Conservation (phyloP, 129 eudicot species). For the Cynara cardunculus region DNA sequence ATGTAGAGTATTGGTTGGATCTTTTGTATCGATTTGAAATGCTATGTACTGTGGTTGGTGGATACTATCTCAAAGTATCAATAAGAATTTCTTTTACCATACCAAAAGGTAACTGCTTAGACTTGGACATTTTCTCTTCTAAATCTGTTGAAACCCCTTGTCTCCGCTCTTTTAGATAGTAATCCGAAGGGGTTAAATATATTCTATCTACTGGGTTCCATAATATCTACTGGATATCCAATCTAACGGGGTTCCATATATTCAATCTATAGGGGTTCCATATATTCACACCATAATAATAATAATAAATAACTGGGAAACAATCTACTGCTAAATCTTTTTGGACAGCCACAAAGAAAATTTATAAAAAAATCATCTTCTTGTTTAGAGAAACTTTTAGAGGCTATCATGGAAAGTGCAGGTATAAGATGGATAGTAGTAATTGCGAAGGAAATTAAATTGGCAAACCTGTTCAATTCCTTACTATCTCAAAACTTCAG, state of each 20-base stretch:
- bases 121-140: background rate
- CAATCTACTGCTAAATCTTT: background rate
- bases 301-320: background rate
- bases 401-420: constrained; percentile 22
- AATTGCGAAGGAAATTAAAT: constrained; percentile 17
- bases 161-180: background rate
- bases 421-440: constrained; percentile 8
- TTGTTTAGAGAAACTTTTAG: background rate
- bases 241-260: too few relatives aligned
- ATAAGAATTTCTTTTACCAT: background rate
- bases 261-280: too few relatives aligned
- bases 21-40: background rate
- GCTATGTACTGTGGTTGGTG: background rate
- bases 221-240: too few relatives aligned
- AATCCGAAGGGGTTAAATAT: background rate
- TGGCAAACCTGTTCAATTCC: constrained; percentile 58
- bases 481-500: constrained; percentile 52
- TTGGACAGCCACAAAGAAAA: background rate
- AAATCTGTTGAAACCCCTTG: background rate
- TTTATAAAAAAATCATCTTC: background rate
- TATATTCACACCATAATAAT: background rate
- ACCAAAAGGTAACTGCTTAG: background rate
- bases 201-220: too few relatives aligned
- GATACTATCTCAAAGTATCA: background rate
- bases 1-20: background rate